Base-by-base conservation (phyloP, 2,329 filamentous ascomycete genomes). In the Arthrobotrys entomopaga region DNA sequence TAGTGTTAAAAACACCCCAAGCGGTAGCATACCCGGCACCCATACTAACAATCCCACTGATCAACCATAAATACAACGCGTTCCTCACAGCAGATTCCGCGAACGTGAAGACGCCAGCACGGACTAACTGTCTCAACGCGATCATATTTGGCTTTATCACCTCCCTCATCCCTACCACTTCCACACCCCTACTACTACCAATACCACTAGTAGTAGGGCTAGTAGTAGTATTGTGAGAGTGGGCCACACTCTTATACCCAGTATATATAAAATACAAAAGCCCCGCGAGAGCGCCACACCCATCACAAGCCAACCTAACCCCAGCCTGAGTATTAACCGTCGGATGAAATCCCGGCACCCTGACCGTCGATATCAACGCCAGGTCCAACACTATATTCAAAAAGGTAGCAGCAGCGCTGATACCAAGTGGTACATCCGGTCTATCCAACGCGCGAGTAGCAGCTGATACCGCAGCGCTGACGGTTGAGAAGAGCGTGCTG, bases 1-100 rank as follows among this genome's bases (percentile, higher is more conserved):
- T 91, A 0, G 89, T 91, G 65, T 86, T 90, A 82, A 92, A 92
- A 8, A 91, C 83, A 1, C 89, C 87, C 89, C 89, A 92, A 0
- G 89, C 88, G 0, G 89, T 91, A 0, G 89, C 87, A 79, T 92
- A 92, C 5, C 87, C 84, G 0, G 82, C 81, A 0, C 89, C 89
- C 70, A 92, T 82, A 0, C 85, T 81, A 0, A 92, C 85, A 16
- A 92, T 89, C 3, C 84, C 87, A 60, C 82, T 85, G 0, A 92
- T 85, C 0, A 92, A 83, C 89, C 89, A 92, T 0, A 92, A 84
- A 72, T 92, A 92, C 0, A 92, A 82, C 0, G 87, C 84, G 75
- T 92, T 92, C 5, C 90, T 84, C 2, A 91, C 81, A 0, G 87
- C 87, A 0, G 89, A 91, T 78, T 92, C 90, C 5, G 81, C 52